These are phyloP conservation scores for Penicillium sp. DNA, from an alignment of 2,329 filamentous ascomycete species.

Conservation along the genomic window DNA sequence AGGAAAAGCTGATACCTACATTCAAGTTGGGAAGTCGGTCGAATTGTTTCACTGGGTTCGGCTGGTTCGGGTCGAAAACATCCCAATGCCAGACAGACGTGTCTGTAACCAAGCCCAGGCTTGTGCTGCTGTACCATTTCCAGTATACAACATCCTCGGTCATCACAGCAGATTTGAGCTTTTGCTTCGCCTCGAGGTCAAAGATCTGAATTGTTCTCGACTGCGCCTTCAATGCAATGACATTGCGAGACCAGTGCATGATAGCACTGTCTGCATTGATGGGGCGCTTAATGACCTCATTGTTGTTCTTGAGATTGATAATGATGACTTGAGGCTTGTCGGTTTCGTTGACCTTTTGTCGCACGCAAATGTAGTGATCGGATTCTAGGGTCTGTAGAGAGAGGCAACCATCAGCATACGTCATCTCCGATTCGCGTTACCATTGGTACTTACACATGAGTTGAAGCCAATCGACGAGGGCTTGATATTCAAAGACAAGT, in stretches of 20 bases:
- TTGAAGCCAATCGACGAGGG: constrained; percentile 77
- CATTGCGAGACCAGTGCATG: constrained; percentile 96
- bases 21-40: constrained; percentile 87
- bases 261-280: constrained; percentile 99
- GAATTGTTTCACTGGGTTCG: constrained; percentile 82
- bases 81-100: constrained; percentile 96
- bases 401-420: constrained; percentile 19
- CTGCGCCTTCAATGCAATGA: constrained; percentile 95
- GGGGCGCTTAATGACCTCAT: constrained; percentile 87
- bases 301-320: constrained; percentile 94
- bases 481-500: constrained; percentile 36
- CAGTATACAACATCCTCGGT: constrained; percentile 97
- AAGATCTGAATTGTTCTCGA: constrained; percentile 95
- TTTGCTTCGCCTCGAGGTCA: constrained; percentile 86
- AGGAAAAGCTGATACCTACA: constrained; percentile 50
- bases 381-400: constrained; percentile 83
- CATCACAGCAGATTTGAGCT: constrained; percentile 95
- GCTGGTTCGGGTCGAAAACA: constrained; percentile 78
- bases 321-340: constrained; percentile 93
- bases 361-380: constrained; percentile 91
- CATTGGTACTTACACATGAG: constrained; percentile 64
- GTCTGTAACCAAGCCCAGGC: constrained; percentile 85
- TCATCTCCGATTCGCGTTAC: constrained; percentile 12
- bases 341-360: constrained; percentile 83
- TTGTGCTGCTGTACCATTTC: constrained; percentile 95